These are phyloP conservation scores for Pisolithus orientalis DNA, from an alignment of 768 basidiomycete genomes.

Conservation along the genomic window DNA sequence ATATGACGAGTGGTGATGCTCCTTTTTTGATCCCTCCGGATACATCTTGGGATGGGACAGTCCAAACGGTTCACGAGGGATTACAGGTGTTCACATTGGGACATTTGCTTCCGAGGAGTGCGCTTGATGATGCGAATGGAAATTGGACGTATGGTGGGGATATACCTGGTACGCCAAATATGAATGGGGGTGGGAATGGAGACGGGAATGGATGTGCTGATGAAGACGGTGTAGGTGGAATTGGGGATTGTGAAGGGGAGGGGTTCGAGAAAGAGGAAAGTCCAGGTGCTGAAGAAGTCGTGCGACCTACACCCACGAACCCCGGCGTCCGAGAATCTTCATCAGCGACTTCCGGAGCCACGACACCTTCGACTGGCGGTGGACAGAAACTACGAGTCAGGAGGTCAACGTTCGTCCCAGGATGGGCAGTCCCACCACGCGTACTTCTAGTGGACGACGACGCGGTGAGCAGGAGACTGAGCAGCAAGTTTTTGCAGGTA, in stretches of 20 bases:
- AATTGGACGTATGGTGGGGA: conserved; percentile 54
- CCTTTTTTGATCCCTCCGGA: conserved; percentile 24
- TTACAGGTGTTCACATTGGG: conserved; percentile 79
- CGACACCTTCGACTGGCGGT: conserved; percentile 6
- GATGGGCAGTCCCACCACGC: conserved; percentile 86
- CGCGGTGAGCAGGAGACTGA: conserved; percentile 79
- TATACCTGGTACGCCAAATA: neutral
- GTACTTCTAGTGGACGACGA: conserved; percentile 96
- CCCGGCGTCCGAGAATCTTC: conserved; percentile 10
- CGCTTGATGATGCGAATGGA: conserved; percentile 45
- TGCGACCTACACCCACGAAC: conserved; percentile 33
- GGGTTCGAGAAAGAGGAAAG: conserved; percentile 23
- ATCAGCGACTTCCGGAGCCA: conserved; percentile 9
- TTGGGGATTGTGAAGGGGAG: conserved; percentile 15
- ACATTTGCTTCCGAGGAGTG: conserved; percentile 58
- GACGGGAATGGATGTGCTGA: conserved; percentile 14
- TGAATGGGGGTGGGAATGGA: neutral
- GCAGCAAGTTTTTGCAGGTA: conserved; percentile 90
- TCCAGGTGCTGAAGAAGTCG: conserved; percentile 31
- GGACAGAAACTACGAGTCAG: conserved; percentile 58
- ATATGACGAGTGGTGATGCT: conserved; percentile 20
- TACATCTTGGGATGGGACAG: conserved; percentile 20
- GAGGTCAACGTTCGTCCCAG: conserved; percentile 76
- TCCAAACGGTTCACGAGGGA: conserved; percentile 46
- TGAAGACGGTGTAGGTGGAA: conserved; percentile 12